Base-by-base conservation (phyloP, 73 alveolate genomes). In the Blepharisma japonicum region DNA sequence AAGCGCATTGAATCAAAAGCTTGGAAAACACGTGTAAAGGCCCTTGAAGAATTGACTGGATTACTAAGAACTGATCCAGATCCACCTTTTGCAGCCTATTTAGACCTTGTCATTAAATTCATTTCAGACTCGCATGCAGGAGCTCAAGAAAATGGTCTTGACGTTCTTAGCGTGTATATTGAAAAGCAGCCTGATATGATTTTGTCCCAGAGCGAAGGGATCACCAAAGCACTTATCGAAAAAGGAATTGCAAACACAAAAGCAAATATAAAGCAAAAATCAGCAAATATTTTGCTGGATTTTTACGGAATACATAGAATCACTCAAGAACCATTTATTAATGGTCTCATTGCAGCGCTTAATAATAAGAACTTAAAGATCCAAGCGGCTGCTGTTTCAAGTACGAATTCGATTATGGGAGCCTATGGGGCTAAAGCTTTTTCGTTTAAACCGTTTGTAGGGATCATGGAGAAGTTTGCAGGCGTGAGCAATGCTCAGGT, bases 51-150 rank as follows among this genome's bases (percentile, higher is more conserved):
- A 78, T 25, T 90, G 56, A 79, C 85, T 21, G 77, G 51, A 20
- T 71, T 71, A 46, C 77, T 87, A 66, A 27, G 87, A 66, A 6
- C 48, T 38, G 92, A 81, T 18, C 76, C 68, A 66, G 18, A 56
- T 7, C 70, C 74, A 47, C 79, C 83, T 47, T 77, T 88, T 48
- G 80, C 79, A 21, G 91, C 88, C 23, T 81, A 85, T 68, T 71
- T 70, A 6, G 87, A 82, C n/a, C 74, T 70, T 7, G 81, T 90
- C 87, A 85, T 86, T 14, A 86, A 86, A 48, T 71, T 80, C 55
- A 79, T 90, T 7, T 55, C 80, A 38, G 97, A 90, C 70, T 53
- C 83, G n/a, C 90, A 90, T 68, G 94, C 97, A 14, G 92, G 91
- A 8, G 83, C 84, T 11, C 84, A 88, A 68, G 97, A 90, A 68